A percentile compares a stretch with the other conserved stretches of the same genome.
phyloP scores from a whole-genome alignment of 352 stramenopile genomes.

The Pythium guiyangense region DNA sequence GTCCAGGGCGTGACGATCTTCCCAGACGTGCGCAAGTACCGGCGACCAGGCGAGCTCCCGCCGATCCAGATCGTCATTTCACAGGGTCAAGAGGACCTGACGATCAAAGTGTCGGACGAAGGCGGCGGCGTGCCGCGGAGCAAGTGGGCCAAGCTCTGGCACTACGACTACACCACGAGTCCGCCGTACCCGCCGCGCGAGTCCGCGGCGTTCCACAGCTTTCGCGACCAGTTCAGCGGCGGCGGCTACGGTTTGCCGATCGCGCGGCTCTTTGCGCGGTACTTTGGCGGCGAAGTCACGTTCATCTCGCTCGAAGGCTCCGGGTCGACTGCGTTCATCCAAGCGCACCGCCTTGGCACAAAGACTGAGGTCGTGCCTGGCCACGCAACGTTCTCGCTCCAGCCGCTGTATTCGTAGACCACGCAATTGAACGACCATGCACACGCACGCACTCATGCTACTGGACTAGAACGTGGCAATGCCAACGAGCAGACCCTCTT shows the following conservation, averaged over 20 bases:
- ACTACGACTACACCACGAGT: conserved; percentile 99
- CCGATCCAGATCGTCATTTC: conserved; percentile 98
- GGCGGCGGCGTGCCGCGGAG: conserved; percentile 96
- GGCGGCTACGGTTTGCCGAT: conserved; percentile 95
- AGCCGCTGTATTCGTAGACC: conserved; percentile 10
- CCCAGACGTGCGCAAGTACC: conserved; percentile 73
- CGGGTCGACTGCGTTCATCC: conserved; percentile 92
- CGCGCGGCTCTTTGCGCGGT: conserved; percentile 92
- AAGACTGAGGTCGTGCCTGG: conserved; percentile 73
- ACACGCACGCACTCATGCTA: neutral
- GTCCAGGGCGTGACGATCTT: conserved; percentile 70
- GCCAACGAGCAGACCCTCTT: conserved; percentile 67
- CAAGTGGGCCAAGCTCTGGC: conserved; percentile 97
- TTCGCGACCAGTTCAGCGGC: conserved; percentile 88
- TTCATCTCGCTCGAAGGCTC: conserved; percentile 99
- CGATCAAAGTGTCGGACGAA: conserved; percentile 99
- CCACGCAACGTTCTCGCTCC: conserved; percentile 28
- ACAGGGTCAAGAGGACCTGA: conserved; percentile 93
- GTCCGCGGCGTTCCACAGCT: conserved; percentile 68
- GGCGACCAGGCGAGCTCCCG: conserved; percentile 55
- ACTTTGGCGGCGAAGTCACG: conserved; percentile 98
- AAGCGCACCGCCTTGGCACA: conserved; percentile 69
- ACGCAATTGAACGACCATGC: neutral
- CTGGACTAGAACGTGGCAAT: conserved; percentile 32
- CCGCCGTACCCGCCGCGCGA: conserved; percentile 44